A percentile compares a stretch with the other conserved stretches of the same genome.
These are phyloP conservation scores for Physcomitrium patens DNA, from an alignment of 225 moss, liverwort and hornwort genomes.

Conservation along the genomic window DNA sequence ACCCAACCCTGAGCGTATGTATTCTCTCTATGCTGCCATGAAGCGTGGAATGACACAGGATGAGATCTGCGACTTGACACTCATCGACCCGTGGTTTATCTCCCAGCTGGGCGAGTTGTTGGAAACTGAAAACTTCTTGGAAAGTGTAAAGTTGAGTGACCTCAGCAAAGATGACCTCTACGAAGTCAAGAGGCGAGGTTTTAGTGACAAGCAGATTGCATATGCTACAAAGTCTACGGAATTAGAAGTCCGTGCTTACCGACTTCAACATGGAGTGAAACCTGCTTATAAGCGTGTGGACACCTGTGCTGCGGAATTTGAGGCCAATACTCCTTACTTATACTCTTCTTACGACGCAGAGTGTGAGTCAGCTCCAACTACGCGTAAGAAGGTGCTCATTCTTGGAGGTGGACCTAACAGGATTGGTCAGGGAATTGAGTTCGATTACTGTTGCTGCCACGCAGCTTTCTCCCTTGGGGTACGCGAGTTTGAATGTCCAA, in stretches of 20 bases:
- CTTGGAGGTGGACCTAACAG: constrained; percentile 98
- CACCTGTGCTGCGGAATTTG: constrained; percentile 98
- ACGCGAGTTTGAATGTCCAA: constrained; percentile 5
- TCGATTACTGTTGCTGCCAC: constrained; percentile 99
- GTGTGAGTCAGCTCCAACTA: constrained; percentile 78
- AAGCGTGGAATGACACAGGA: constrained; percentile 84
- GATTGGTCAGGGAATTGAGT: constrained; percentile 98
- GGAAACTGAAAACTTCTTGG: constrained; percentile 76
- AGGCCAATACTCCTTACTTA: constrained; percentile 92
- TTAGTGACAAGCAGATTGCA: constrained; percentile 96
- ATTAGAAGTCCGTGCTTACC: constrained; percentile 76
- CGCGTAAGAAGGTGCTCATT: constrained; percentile 84
- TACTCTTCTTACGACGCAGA: constrained; percentile 95
- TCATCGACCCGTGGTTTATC: constrained; percentile 96
- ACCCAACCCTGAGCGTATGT: constrained; percentile 93
- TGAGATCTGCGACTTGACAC: constrained; percentile 79
- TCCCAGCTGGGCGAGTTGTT: constrained; percentile 85
- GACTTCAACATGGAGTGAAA: constrained; percentile 77
- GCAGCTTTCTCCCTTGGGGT: constrained; percentile 94
- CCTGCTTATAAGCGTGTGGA: constrained; percentile 97
- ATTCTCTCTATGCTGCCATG: constrained; percentile 89
- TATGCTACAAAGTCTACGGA: constrained; percentile 79
- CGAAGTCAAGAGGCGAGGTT: constrained; percentile 88
- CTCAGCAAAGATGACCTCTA: constrained; percentile 74
- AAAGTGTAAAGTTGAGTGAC: constrained; percentile 54